Conservation (phyloP, 306 rosid species). For the Senna siamea region DNA sequence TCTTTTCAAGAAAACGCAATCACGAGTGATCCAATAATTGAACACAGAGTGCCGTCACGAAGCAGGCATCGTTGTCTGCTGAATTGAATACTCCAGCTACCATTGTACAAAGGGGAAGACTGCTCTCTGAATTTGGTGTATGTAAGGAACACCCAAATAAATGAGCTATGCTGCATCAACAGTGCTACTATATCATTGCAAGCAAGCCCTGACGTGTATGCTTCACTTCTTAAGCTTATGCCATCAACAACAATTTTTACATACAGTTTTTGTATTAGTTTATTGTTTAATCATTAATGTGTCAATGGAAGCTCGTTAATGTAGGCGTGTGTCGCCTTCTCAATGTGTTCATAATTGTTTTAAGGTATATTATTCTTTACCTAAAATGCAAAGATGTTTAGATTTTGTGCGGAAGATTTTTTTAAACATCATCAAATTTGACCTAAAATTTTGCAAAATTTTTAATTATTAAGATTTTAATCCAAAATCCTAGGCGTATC, state of each 20-base stretch:
- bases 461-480: too few relatives aligned
- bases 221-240: neutral
- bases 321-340: neutral
- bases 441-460: too few relatives aligned
- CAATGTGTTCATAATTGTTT: too few relatives aligned
- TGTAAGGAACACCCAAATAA: neutral
- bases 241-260: neutral
- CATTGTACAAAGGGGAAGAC: neutral
- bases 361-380: too few relatives aligned
- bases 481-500: too few relatives aligned
- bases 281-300: neutral
- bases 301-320: neutral
- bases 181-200: neutral
- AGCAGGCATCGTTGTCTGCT: conserved; percentile 38
- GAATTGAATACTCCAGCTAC: conserved; percentile 42
- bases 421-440: too few relatives aligned
- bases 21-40: conserved; percentile 16
- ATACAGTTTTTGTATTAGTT: neutral
- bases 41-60: conserved; percentile 2
- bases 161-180: neutral
- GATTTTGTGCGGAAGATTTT: too few relatives aligned
- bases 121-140: conserved; percentile 1
- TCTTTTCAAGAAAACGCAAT: neutral
- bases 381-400: too few relatives aligned
- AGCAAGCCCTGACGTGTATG: neutral